Evolutionary conservation across 2,329 filamentous ascomycete species (phyloP).

Genomic region (Fusarium pseudograminearum): DNA sequence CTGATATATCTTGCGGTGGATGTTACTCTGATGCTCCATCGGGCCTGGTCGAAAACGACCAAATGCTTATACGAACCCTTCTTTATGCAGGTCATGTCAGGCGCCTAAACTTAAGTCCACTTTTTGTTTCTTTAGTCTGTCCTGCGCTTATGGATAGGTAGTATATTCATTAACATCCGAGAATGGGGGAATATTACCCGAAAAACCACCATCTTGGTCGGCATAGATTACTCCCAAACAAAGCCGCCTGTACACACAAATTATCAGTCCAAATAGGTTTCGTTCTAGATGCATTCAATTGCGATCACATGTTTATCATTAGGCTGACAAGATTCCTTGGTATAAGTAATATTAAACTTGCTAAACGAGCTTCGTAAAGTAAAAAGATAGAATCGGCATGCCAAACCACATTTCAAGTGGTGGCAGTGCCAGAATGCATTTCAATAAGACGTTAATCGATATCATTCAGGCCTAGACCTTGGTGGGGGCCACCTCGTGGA

Average conservation of each 20-base stretch:
- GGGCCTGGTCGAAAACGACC: too few relatives aligned
- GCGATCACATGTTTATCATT: background rate
- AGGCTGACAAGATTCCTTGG: fast-evolving
- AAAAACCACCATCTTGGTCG: background rate
- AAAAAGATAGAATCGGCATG: background rate
- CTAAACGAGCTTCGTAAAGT: background rate
- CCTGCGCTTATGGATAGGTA: background rate
- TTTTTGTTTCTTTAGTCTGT: background rate
- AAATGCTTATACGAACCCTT: background rate
- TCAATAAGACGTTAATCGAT: background rate
- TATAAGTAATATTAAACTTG: conserved; percentile 12
- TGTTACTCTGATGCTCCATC: background rate
- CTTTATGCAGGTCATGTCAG: background rate
- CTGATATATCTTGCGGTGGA: background rate
- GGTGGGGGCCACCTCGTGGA: conserved; percentile 9
- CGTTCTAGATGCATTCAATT: fast-evolving
- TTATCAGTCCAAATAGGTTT: too few relatives aligned
- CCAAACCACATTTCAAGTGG: background rate
- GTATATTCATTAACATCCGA: too few relatives aligned
- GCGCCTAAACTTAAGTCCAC: background rate
- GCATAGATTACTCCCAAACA: fast-evolving
- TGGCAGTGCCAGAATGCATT: background rate
- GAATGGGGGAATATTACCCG: background rate
- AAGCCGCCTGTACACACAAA: fast-evolving
- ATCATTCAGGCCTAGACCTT: background rate